phyloP scores from a whole-genome alignment of 495 filamentous ascomycete species.

The Xylaria grammica region DNA sequence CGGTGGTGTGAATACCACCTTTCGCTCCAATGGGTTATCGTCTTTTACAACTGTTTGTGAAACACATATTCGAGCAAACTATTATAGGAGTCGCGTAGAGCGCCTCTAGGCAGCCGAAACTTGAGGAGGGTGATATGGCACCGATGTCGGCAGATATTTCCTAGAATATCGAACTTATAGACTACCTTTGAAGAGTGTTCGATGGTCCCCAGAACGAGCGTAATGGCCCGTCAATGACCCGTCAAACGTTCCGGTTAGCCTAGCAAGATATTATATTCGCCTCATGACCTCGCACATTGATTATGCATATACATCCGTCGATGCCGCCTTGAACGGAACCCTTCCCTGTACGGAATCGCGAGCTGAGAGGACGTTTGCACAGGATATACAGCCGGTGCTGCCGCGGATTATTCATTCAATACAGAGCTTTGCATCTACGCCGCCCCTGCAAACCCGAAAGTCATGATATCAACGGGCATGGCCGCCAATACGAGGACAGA shows the following conservation, averaged over 20 bases:
- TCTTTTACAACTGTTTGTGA: neutral
- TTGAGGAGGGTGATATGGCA: neutral
- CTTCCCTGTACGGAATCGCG: no score
- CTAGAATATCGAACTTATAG: neutral
- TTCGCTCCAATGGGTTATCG: neutral
- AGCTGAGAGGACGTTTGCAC: neutral
- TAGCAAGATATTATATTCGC: neutral
- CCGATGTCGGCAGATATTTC: neutral
- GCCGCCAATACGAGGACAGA: neutral
- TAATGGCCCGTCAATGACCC: no score
- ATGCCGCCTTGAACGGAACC: neutral
- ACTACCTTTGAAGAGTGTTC: neutral
- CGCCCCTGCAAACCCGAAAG: neutral
- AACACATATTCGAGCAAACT: neutral
- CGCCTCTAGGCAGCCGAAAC: neutral
- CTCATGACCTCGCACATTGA: neutral
- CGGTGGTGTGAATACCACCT: neutral
- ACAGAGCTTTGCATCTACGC: neutral
- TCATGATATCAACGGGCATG: neutral
- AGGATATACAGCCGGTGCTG: neutral
- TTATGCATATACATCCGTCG: neutral
- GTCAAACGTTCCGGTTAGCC: neutral
- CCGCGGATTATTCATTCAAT: neutral
- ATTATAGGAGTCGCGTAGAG: conserved; percentile 6
- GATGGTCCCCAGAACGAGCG: neutral